phyloP scores from a whole-genome alignment of 2,329 filamentous ascomycete genomes.

The Plenodomus biglobosus region DNA sequence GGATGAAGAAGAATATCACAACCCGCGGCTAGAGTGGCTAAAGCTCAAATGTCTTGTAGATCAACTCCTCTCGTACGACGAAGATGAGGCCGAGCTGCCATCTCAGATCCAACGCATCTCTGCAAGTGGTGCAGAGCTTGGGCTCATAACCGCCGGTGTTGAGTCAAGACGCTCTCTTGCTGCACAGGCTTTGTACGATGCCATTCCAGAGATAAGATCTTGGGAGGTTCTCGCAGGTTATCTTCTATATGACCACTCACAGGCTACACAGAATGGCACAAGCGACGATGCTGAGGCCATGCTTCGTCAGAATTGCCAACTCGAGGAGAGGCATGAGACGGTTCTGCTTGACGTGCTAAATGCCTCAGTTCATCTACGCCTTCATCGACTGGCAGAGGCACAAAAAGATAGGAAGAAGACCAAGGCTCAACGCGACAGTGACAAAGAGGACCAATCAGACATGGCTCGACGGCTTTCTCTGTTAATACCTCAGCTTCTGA shows the following conservation, averaged over 20 bases:
- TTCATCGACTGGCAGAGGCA: slow-evolving; percentile 67
- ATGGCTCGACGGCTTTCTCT: slow-evolving; percentile 75
- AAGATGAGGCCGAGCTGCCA: slow-evolving; percentile 61
- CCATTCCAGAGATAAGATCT: slow-evolving; percentile 74
- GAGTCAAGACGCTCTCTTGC: slow-evolving; percentile 86
- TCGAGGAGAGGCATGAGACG: slow-evolving; percentile 74
- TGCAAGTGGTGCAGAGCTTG: slow-evolving; percentile 42
- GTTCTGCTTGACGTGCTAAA: slow-evolving; percentile 86
- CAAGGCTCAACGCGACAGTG: slow-evolving; percentile 57
- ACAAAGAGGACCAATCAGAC: slow-evolving; percentile 75
- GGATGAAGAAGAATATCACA: slow-evolving; percentile 71
- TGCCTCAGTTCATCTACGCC: slow-evolving; percentile 73
- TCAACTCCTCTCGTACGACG: slow-evolving; percentile 78
- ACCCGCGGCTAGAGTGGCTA: slow-evolving; percentile 81
- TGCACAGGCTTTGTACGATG: slow-evolving; percentile 81
- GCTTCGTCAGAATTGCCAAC: slow-evolving; percentile 72
- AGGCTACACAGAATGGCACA: slow-evolving; percentile 53
- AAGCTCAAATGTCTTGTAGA: slow-evolving; percentile 89
- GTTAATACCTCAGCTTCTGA: slow-evolving; percentile 81
- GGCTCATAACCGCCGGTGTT: slow-evolving; percentile 62
- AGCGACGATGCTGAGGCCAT: slow-evolving; percentile 62
- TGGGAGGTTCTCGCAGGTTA: slow-evolving; percentile 92
- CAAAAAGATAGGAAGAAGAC: slow-evolving; percentile 59
- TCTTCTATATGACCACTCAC: slow-evolving; percentile 85
- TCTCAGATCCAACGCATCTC: slow-evolving; percentile 51